Evolutionary conservation across 2,329 filamentous ascomycete species (phyloP), one percentile per base, ranked within the genome.

Genomic region (Gaeumannomyces sp.): DNA sequence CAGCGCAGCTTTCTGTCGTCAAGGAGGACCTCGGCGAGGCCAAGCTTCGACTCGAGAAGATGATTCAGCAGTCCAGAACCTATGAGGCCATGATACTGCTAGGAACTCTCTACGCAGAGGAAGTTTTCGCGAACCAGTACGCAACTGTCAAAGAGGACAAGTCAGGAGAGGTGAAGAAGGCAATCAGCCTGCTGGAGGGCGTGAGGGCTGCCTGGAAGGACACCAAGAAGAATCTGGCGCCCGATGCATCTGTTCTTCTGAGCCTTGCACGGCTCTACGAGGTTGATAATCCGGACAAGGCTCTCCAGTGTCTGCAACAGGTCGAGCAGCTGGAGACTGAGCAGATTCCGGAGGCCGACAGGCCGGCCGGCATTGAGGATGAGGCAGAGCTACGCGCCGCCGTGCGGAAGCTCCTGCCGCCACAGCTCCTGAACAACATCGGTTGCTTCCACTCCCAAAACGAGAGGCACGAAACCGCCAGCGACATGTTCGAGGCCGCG

Each of bases 391-490:
- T 85, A 65, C 84, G 85, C 64, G 80, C 80, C 28, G 81, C 83
- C 22, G 81, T 96, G 33, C 88, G 93, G 64, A 91, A 93, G 73
- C 83, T 89, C 66, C 80, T 99, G 1, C 91, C 93, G 1, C 95
- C 95, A 4, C 93, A 97, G 72, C 82, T 98, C 2, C 83, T 99
- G 59, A 99, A 98, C 81, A 99, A 99, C 74, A 96, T 98, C 74
- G 95, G 92, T 6, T 97, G 93, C 76, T 98, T 98, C 77, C 87
- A 96, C 70, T 97, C 92, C 70, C 93, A 97, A 73, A 84, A 88
- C 2, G 93, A 96, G 71, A 93, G 92, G 73, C 88, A 90, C 68
- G 86, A 89, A 27, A 82, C 87, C 67, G 93, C 95, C 28, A 89
- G 91, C 69, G 89, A 94, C 62, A 85, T 96, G 78, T 99, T 98